phyloP scores from a whole-genome alignment of 2,329 filamentous ascomycete species.

The Teratosphaeria nubilosa region DNA sequence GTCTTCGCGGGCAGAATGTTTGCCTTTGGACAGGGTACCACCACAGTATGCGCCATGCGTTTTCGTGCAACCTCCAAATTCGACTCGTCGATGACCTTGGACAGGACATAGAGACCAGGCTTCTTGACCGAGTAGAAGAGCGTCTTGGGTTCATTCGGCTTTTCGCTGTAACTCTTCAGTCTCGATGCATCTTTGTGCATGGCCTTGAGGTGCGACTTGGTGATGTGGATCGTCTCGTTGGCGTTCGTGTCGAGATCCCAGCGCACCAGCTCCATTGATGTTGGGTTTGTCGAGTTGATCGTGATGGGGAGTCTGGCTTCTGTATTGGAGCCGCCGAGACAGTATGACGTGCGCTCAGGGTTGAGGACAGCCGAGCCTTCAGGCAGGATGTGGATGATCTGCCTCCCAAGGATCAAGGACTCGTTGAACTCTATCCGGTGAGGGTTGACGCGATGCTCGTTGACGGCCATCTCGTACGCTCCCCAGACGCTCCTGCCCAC shows the following conservation, averaged over 20 bases:
- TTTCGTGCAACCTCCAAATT: conserved; percentile 58
- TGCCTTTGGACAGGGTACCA: conserved; percentile 78
- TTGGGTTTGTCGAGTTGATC: conserved; percentile 87
- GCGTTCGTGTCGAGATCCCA: conserved; percentile 71
- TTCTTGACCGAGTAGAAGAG: conserved; percentile 72
- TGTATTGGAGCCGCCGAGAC: conserved; percentile 56
- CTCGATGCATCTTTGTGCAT: conserved; percentile 63
- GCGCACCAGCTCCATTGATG: conserved; percentile 78
- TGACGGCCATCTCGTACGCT: conserved; percentile 73
- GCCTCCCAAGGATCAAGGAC: conserved; percentile 87
- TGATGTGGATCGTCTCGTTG: conserved; percentile 71
- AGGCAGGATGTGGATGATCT: conserved; percentile 94
- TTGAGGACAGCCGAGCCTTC: conserved; percentile 88
- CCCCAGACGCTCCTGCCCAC: conserved; percentile 79
- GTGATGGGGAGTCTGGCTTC: conserved; percentile 66
- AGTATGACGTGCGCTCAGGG: conserved; percentile 69
- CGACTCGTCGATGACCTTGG: conserved; percentile 81
- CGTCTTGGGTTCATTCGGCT: conserved; percentile 27
- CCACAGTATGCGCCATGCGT: conserved; percentile 69
- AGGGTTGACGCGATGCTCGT: conserved; percentile 85
- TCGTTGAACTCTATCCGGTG: conserved; percentile 81
- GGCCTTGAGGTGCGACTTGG: conserved; percentile 61
- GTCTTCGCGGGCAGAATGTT: conserved; percentile 55
- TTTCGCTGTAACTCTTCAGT: conserved; percentile 37
- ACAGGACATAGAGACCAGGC: conserved; percentile 75